A percentile compares a stretch with the other conserved stretches of the same genome.
Evolutionary conservation across 495 filamentous ascomycete genomes (phyloP).

Genomic region (Neurospora tetrasperma): DNA sequence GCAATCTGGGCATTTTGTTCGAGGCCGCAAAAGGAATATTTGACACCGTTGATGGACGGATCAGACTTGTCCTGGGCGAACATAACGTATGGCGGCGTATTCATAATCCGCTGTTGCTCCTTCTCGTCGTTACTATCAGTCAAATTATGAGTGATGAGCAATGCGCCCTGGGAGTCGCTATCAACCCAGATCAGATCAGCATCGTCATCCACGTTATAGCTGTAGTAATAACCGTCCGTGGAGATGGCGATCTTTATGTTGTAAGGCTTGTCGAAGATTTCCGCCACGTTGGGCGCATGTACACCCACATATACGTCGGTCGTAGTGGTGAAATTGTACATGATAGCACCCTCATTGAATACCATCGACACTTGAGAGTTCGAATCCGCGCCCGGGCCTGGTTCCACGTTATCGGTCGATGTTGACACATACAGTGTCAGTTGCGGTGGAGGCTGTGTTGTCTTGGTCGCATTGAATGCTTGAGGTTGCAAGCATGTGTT

Average conservation of each 20-base stretch:
- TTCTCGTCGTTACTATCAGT: conserved; percentile 29
- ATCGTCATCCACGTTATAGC: conserved; percentile 33
- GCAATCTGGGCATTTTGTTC: conserved; percentile 50
- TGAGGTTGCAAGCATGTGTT: conserved; percentile 70
- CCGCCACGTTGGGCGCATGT: conserved; percentile 50
- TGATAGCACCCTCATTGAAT: conserved; percentile 51
- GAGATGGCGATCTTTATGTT: conserved; percentile 78
- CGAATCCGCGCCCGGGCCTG: conserved; percentile 48
- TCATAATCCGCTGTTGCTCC: conserved; percentile 45
- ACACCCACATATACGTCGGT: conserved; percentile 66
- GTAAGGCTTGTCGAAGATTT: conserved; percentile 48
- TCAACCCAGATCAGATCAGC: conserved; percentile 62
- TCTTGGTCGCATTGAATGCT: conserved; percentile 31
- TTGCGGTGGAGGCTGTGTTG: conserved; percentile 46
- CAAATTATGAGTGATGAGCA: conserved; percentile 67
- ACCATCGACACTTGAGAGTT: conserved; percentile 31
- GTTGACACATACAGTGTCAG: conserved; percentile 70
- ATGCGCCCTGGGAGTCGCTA: conserved; percentile 62
- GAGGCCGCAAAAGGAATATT: conserved; percentile 66
- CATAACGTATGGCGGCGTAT: conserved; percentile 58
- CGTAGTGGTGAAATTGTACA: conserved; percentile 41
- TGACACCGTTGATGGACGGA: conserved; percentile 51
- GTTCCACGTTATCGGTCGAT: conserved; percentile 49
- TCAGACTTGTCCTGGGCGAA: conserved; percentile 63
- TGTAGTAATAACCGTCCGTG: conserved; percentile 62